Conservation (phyloP, 331 rosid species). For the Arachis monticola region DNA sequence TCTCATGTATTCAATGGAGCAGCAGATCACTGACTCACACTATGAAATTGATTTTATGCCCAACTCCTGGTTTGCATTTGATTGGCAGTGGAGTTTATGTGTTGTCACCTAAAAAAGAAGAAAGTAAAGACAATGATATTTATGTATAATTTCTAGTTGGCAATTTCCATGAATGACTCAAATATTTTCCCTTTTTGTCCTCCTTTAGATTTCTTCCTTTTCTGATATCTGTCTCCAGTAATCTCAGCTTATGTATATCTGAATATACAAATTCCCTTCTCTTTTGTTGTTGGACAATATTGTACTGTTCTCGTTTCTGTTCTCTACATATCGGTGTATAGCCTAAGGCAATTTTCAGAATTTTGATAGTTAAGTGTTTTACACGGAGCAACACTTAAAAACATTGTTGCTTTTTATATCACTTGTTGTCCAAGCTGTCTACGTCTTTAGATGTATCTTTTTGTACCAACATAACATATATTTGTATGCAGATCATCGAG, state of each 20-base stretch:
- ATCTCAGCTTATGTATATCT: conserved; percentile 9
- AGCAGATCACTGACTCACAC: background rate
- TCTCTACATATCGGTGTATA: conserved; percentile 16
- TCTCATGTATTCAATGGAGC: conserved; percentile 4
- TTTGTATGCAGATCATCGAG: conserved; percentile 70
- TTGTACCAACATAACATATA: conserved; percentile 29
- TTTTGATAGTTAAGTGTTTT: conserved; percentile 4
- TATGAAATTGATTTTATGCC: background rate
- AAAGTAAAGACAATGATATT: conserved; percentile 4
- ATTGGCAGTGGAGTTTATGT: too few relatives aligned
- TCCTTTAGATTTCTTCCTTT: background rate
- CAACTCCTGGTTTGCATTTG: too few relatives aligned
- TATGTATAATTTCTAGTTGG: background rate
- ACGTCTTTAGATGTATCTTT: conserved; percentile 10
- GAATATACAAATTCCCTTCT: background rate
- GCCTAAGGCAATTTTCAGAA: conserved; percentile 16
- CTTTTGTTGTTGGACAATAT: background rate
- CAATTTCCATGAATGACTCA: conserved; percentile 10
- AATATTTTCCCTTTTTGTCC: background rate
- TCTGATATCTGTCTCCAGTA: conserved; percentile 3
- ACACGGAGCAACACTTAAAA: conserved; percentile 1
- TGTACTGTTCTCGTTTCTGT: conserved; percentile 3
- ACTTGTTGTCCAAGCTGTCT: conserved; percentile 10
- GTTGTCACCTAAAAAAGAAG: too few relatives aligned
- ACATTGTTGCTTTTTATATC: background rate